Conservation (phyloP, 2,329 filamentous ascomycete genomes). For the Aspergillus sp. region DNA sequence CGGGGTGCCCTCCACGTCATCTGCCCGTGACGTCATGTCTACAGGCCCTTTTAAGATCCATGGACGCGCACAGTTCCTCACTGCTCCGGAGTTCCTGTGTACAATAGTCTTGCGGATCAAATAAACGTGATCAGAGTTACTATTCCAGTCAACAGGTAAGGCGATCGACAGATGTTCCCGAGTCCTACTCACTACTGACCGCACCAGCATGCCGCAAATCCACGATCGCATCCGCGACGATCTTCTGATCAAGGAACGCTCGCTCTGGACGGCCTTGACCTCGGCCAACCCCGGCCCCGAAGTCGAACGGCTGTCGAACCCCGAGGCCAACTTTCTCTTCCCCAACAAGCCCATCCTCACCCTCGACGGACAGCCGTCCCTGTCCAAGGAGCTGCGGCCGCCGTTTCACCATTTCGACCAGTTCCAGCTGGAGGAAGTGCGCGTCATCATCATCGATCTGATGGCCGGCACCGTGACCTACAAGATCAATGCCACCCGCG, state of each 20-base stretch:
- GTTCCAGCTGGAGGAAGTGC: conserved; percentile 29
- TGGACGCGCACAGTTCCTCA: no score
- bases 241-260: conserved; percentile 34
- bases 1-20: conserved; percentile 8
- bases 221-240: conserved; percentile 39
- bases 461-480: conserved; percentile 38
- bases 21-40: conserved; percentile 7
- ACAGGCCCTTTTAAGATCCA: background rate
- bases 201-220: conserved; percentile 32
- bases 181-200: no score
- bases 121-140: no score
- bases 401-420: conserved; percentile 38
- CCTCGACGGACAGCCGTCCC: conserved; percentile 22
- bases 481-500: conserved; percentile 27
- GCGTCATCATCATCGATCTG: conserved; percentile 34
- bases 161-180: no score
- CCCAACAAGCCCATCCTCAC: conserved; percentile 32
- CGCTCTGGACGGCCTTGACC: conserved; percentile 38
- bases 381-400: conserved; percentile 26
- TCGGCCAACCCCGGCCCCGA: conserved; percentile 36
- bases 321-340: conserved; percentile 33
- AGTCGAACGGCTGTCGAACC: conserved; percentile 31
- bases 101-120: no score
- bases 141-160: no score
- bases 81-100: no score